phyloP scores from a whole-genome alignment of 192 early-diverging fungal species.

The Podila verticillata region DNA sequence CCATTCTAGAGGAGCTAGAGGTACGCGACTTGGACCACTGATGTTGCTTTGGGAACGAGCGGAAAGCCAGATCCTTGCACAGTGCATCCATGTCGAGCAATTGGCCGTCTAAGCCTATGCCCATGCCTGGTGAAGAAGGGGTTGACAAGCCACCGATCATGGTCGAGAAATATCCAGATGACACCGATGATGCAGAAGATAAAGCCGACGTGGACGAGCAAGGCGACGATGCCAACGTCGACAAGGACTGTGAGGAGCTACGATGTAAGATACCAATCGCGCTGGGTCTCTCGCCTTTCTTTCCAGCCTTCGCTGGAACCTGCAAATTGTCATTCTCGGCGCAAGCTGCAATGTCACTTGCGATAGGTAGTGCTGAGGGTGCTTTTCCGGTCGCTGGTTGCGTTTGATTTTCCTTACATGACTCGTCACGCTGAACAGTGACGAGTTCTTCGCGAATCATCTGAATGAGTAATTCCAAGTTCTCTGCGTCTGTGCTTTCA shows the following conservation, averaged over 20 bases:
- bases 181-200: constrained; percentile 3
- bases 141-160: constrained; percentile 17
- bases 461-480: constrained; percentile 12
- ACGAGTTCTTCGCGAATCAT: constrained; percentile 12
- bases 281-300: background rate
- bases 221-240: background rate
- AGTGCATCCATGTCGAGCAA: constrained; percentile 30
- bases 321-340: background rate
- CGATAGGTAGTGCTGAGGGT: too few relatives aligned
- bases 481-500: background rate
- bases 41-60: constrained; percentile 43
- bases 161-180: constrained; percentile 6
- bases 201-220: constrained; percentile 2
- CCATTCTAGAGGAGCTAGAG: background rate
- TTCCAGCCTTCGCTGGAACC: too few relatives aligned
- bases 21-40: constrained; percentile 33
- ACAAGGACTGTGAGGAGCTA: background rate
- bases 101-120: constrained; percentile 17
- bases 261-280: background rate
- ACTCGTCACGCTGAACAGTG: background rate
- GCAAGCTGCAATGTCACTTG: too few relatives aligned
- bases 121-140: constrained; percentile 11
- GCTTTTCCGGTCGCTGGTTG: background rate
- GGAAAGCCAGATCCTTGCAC: constrained; percentile 37
- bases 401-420: background rate